Evolutionary conservation across 73 alveolate species (phyloP), one percentile per base, ranked within the genome.

Genomic region (Tetrahymena malaccensis): DNA sequence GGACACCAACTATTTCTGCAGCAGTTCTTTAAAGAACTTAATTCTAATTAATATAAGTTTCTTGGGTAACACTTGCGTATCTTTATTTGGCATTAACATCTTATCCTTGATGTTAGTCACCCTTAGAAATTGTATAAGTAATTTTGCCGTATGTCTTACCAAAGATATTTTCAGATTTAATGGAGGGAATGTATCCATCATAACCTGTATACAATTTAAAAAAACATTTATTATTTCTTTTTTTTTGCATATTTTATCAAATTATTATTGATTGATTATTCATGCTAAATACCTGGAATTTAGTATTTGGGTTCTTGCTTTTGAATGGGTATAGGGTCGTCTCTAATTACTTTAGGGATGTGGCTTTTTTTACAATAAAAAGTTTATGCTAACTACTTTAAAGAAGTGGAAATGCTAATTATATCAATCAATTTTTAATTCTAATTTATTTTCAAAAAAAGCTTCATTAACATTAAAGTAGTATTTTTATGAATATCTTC

Each of bases 1-100:
- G 93, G 31, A 95, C 97, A 10, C 97, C 97, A 44, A 95, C 97
- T 16, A 95, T 95, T 89, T 95, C 97, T 44, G 97, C 97, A 43
- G 97, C 97, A 40, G 97, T 95, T 89, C 97, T 85, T 22, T 85
- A 93, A 85, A 85, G 57, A 10, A 95, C 97, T 25, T 95, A 85
- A 89, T 95, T 95, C 55, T 95, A 89, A 93, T 95, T 95, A 56
- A 85, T 40, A 89, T 50, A 95, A 34, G 97, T 95, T 89, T 95
- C 97, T 89, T 95, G 57, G n/a, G 94, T 57, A 43, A 85, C 35
- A 40, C 95, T 85, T 85, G 93, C 94, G 89, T 95, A 95, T 50
- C 97, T 43, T 50, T 85, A 89, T 89, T 95, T 85, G 11, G 97
- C 95, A 70, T 94, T 94, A 31, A 95, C 95, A 89, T 95, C 97